Base-by-base conservation (phyloP, 1,139 yeast species). In the Spencermartinsiella ligniputridi region DNA sequence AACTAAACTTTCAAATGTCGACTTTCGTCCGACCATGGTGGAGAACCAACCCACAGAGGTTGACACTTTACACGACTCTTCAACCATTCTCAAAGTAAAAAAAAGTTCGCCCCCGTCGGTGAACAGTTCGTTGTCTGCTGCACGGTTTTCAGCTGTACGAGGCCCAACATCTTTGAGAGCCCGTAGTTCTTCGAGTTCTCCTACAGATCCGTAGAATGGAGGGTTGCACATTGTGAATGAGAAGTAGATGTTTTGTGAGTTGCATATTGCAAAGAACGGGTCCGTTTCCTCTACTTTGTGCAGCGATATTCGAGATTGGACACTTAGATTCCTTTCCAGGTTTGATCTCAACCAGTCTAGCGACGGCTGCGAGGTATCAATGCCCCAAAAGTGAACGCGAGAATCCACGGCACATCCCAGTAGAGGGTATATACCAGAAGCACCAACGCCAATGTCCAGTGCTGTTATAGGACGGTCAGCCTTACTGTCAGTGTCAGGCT, bases 151-250 rank as follows among this genome's bases (percentile, higher is more conserved):
- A 8, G 40, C 52, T 1, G 57, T 48, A 12, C 34, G 44, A 9
- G 56, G 58, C 30, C 29, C 37, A 37, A 17, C 34, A 11, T 27
- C 32, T 35, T 54, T 54, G 33, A 49, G 50, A 4, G 38, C 34
- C 8, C 42, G 41, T 13, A 58, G 44, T n/a, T 49, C 37, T 12
- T 47, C 46, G 47, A 71, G 46, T 34, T 71, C 76, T 1, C 54
- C 57, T 1, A 25, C 17, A 1, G 68, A 60, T 2, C 52, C 48
- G 49, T 71, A 73, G 45, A 73, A 73, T 1, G 78, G 78, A 11
- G 78, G 78, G 46, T 73, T 73, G 49, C 76, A 71, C 51, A 72
- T 58, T 6, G 65, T 58, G 41, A 71, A 67, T n/a, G 52, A 53
- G 27, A 50, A 46, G 2, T 45, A 39, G 6, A 21, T 39, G 3